These are phyloP conservation scores for Dactylorhiza incarnata DNA, from an alignment of 106 monocot genomes.

Conservation along the genomic window DNA sequence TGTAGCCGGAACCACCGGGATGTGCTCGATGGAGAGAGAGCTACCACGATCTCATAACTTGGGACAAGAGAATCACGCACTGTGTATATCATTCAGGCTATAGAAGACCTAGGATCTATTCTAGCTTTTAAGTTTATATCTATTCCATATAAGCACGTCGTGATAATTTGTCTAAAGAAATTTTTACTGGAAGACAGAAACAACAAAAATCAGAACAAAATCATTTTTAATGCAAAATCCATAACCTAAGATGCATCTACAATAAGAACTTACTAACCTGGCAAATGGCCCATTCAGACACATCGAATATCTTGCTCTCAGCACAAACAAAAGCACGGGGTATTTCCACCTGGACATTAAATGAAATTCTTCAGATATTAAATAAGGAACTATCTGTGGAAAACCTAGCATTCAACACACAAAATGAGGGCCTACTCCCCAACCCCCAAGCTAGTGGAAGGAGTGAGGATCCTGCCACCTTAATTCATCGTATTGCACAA, in stretches of 20 bases:
- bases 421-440: not conserved
- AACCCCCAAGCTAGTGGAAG: not conserved
- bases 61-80: too few relatives aligned
- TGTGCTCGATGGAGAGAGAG: too few relatives aligned
- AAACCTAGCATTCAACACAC: not conserved
- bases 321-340: conserved; percentile 96
- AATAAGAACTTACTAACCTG: conserved; percentile 46
- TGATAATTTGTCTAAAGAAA: not conserved
- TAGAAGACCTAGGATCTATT: too few relatives aligned
- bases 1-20: too few relatives aligned
- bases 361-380: conserved; percentile 1
- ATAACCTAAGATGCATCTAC: not conserved
- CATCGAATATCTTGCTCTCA: conserved; percentile 97
- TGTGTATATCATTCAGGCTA: not conserved
- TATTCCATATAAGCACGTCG: not conserved
- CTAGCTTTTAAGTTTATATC: not conserved
- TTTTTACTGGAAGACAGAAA: not conserved
- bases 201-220: not conserved
- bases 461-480: not conserved
- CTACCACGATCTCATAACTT: too few relatives aligned
- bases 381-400: not conserved
- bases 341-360: conserved; percentile 64
- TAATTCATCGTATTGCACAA: not conserved
- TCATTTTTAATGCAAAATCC: not conserved
- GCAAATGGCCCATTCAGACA: conserved; percentile 94